A percentile compares a stretch with the other conserved stretches of the same genome.
Evolutionary conservation across 148 eudicot genomes (phyloP).

Genomic region (Arctostaphylos glauca): DNA sequence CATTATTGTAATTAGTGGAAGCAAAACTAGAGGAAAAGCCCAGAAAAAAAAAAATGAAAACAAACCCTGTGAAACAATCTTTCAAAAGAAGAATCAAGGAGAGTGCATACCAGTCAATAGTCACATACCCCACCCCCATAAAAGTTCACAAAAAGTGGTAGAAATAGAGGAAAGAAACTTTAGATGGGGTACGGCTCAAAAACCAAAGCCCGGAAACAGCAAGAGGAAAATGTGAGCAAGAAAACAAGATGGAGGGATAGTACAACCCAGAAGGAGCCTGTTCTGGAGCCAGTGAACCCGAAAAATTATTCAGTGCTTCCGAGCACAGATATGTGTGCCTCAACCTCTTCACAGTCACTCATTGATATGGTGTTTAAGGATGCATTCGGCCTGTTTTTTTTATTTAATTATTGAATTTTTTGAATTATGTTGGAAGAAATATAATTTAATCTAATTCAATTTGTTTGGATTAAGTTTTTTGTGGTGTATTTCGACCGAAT

Average conservation of each 20-base stretch:
- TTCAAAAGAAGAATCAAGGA: not conserved
- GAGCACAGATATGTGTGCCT: too few species aligned
- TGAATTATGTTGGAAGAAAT: too few species aligned
- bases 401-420: too few species aligned
- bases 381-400: too few species aligned
- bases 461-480: too few species aligned
- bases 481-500: too few species aligned
- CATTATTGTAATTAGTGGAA: not conserved
- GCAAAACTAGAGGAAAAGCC: not conserved
- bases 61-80: not conserved
- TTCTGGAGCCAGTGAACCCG: too few species aligned
- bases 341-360: too few species aligned
- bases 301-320: too few species aligned
- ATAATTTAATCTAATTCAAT: too few species aligned
- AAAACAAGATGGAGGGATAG: not conserved
- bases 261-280: not conserved
- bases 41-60: not conserved
- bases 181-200: constrained; percentile 2
- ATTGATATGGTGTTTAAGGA: too few species aligned
- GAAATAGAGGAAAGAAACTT: not conserved
- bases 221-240: not conserved
- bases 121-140: constrained; percentile 8
- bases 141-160: not conserved
- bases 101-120: constrained; percentile 7
- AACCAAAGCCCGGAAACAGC: not conserved